Base-by-base conservation (phyloP, 1,284 basidiomycete species). In the Coniferiporia weirii region DNA sequence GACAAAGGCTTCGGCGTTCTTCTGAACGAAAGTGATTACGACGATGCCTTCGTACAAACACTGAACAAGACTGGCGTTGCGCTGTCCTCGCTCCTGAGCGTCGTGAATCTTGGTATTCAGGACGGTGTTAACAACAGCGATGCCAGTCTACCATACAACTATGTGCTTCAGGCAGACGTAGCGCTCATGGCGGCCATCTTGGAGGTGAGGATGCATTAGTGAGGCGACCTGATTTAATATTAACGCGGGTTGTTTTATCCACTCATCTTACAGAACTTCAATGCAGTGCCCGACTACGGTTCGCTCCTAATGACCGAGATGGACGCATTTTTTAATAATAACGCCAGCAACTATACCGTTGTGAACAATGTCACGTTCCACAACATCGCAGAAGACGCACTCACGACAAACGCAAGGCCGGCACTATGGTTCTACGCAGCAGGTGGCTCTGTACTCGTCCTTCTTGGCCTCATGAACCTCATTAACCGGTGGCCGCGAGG, bases 381-480 rank as follows among this genome's bases (percentile, higher is more conserved):
- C 35, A 44, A 44, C 10, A 58, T 61, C 17, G 56, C 51, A 17
- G 44, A 55, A 17, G 40, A 50, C 20, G 52, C 58, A 8, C 47
- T 61, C 13, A 58, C 53, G 15, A 32, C 56, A 19, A 57, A 55
- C 36, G 60, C 60, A 43, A 58, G 51, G 13, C 60, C 60, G 20
- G 60, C 60, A 4, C 34, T 61, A 12, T 61, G 60, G 60, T 61
- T 61, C n/a, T 61, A 49, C 38, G 60, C 52, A 8, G 56, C 60
- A 7, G 60, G 60, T 7, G 60, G 57, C 13, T 27, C 48, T 9
- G 20, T 59, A 3, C 52, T 59, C 20, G 34, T 59, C 20, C 20
- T 46, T 4, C 52, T 55, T 5, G 40, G 17, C 9, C 22, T 61
- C 5, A 57, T 57, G 34, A 36, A 36, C 34, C 36, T 61, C 17